Base-by-base conservation (phyloP, 2,329 filamentous ascomycete genomes). In the Ophiostoma australiae region DNA sequence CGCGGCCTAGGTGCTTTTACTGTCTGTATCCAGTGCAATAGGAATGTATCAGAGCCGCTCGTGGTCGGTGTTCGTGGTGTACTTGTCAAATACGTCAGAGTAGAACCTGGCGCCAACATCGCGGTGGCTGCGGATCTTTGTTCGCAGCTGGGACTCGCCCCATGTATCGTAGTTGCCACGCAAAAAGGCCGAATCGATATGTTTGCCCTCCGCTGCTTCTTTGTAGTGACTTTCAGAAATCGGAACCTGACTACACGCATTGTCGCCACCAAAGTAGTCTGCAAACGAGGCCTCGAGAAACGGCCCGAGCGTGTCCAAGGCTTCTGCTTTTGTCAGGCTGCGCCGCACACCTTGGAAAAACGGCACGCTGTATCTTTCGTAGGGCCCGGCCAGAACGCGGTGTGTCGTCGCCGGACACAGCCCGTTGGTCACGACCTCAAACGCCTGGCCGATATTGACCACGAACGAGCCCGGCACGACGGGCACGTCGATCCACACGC, bases 121-220 rank as follows among this genome's bases (percentile, higher is more conserved):
- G 2, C 80, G 78, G 76, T 86, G 84, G 70, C 84, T 86, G 15
- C 84, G 78, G 13, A 86, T 80, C 76, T 86, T 86, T 1, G 84
- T 86, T 70, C 85, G 78, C 58, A 87, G 75, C 76, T 86, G 84
- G 6, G 82, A 81, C 76, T 86, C 85, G 0, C 84, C 85, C 84
- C 84, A 86, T 0, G 84, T 86, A 69, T 85, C 81, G 72, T 85
- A 86, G 55, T 78, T 80, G 0, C 83, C 84, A 15, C 77, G 79
- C 48, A 85, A 73, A 71, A 86, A 86, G 0, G 83, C 78, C 44
- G 84, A 84, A 72, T 86, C 84, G 65, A 86, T 79, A 10, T 73
- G 75, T 5, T 73, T 74, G 23, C 52, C 23, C 13, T 58, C 52
- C 2, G 10, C 11, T 17, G 52, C 52, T 27, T 58, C 52, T 48